phyloP scores from a whole-genome alignment of 1,284 basidiomycete genomes.

The Rhizoctonia solani region DNA sequence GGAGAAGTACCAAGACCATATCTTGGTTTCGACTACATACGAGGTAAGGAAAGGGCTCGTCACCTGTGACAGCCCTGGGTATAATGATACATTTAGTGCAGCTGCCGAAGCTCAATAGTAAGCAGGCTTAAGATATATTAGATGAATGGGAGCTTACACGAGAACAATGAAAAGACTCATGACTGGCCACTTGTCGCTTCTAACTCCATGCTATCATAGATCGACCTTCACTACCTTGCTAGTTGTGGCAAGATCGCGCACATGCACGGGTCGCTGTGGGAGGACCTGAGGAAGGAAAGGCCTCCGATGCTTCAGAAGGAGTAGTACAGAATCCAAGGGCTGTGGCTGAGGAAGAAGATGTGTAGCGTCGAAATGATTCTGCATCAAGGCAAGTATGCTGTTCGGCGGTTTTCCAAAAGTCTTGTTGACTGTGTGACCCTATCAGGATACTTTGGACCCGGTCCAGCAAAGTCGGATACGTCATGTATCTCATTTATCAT shows the following conservation, averaged over 20 bases:
- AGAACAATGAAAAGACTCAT: constrained; percentile 14
- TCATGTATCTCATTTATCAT: constrained; percentile 42
- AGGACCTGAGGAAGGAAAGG: not conserved
- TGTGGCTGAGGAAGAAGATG: constrained; percentile 22
- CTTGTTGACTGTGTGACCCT: constrained; percentile 42
- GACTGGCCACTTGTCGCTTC: constrained; percentile 22
- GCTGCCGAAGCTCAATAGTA: constrained; percentile 30
- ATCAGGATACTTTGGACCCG: constrained; percentile 33
- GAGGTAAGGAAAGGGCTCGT: constrained; percentile 20
- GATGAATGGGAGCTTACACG: not conserved
- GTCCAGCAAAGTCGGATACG: constrained; percentile 39
- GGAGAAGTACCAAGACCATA: constrained; percentile 52
- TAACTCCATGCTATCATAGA: constrained; percentile 24
- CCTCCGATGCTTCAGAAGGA: not conserved
- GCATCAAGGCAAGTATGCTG: constrained; percentile 41
- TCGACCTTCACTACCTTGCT: constrained; percentile 12
- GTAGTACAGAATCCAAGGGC: not conserved
- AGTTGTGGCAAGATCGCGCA: not conserved
- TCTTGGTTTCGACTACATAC: constrained; percentile 22
- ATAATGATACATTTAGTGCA: too few relatives aligned
- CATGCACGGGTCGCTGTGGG: not conserved
- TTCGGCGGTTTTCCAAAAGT: constrained; percentile 28
- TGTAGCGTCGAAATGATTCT: constrained; percentile 41
- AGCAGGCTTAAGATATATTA: not conserved
- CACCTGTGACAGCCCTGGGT: constrained; percentile 26